Percentiles rank a stretch among this genome's conserved stretches.
Conservation (phyloP, 2,329 filamentous ascomycete genomes). For the Ophiognomonia clavigignenti-juglandacearum region DNA sequence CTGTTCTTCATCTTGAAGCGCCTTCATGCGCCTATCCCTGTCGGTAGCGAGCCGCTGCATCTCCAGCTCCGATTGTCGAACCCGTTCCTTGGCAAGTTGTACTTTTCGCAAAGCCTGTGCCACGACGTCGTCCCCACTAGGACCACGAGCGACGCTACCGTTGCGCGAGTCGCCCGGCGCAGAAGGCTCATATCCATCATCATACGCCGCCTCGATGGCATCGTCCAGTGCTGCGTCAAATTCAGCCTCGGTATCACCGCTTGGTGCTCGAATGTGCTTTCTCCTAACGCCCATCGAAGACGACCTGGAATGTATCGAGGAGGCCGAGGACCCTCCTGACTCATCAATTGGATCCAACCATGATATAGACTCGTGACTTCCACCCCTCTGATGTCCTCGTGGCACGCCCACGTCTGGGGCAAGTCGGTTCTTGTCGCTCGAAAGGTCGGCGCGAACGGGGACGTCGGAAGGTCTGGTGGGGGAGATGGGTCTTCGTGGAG, state of each 20-base stretch:
- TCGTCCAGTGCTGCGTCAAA: slow-evolving; percentile 93
- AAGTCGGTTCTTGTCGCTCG: slow-evolving; percentile 23
- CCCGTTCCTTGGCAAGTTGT: slow-evolving; percentile 70
- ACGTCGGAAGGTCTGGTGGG: slow-evolving; percentile 29
- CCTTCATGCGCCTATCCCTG: slow-evolving; percentile 45
- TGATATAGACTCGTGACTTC: slow-evolving; percentile 77
- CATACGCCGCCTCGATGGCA: slow-evolving; percentile 92
- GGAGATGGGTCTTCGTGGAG: slow-evolving; percentile 56
- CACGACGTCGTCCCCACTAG: slow-evolving; percentile 37
- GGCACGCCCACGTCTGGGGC: slow-evolving; percentile 15
- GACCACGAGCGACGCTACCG: not conserved
- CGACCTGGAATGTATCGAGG: slow-evolving; percentile 75
- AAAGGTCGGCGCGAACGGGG: slow-evolving; percentile 31
- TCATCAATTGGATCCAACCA: slow-evolving; percentile 96
- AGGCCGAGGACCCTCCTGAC: slow-evolving; percentile 72
- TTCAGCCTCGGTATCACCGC: slow-evolving; percentile 76
- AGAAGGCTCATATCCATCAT: slow-evolving; percentile 80
- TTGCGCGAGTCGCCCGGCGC: slow-evolving; percentile 33
- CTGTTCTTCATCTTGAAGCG: slow-evolving; percentile 36
- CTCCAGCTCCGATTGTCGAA: slow-evolving; percentile 69
- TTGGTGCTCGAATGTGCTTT: slow-evolving; percentile 64
- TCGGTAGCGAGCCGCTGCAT: slow-evolving; percentile 57
- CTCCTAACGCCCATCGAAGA: slow-evolving; percentile 65
- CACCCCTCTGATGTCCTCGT: slow-evolving; percentile 46
- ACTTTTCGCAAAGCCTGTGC: slow-evolving; percentile 60